phyloP scores from a whole-genome alignment of 1,284 basidiomycete genomes.

The Malassezia globosa region DNA sequence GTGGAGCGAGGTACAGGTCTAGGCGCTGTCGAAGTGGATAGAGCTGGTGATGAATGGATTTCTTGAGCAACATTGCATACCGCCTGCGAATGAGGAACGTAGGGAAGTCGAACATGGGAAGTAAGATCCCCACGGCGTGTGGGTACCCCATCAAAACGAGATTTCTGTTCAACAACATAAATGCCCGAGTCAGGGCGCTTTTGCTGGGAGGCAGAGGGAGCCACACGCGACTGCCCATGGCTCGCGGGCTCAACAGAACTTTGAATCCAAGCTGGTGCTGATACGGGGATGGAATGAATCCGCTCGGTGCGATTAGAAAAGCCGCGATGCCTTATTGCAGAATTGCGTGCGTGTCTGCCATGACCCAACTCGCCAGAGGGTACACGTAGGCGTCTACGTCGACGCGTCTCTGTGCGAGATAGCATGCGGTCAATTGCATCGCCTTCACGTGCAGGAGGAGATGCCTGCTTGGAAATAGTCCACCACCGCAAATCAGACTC shows the following conservation, averaged over 20 bases:
- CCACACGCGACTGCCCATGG: too few relatives aligned
- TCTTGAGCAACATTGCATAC: background rate
- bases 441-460: slow-evolving; percentile 1
- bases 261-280: background rate
- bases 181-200: too few relatives aligned
- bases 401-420: slow-evolving; percentile 15
- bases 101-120: slow-evolving; percentile 6
- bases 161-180: too few relatives aligned
- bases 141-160: background rate
- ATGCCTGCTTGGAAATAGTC: background rate
- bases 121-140: slow-evolving; percentile 9
- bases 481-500: slow-evolving; percentile 17
- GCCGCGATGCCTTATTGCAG: too few relatives aligned
- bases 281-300: background rate
- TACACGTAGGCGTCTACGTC: background rate
- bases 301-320: background rate
- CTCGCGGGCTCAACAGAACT: background rate
- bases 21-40: background rate
- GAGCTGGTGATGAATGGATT: background rate
- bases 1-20: background rate
- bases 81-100: background rate
- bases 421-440: slow-evolving; percentile 41
- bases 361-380: too few relatives aligned
- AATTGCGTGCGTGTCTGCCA: too few relatives aligned
- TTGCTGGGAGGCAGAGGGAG: background rate